Base-by-base conservation (phyloP, 1,139 yeast species). In the Debaryomyces coudertii region DNA sequence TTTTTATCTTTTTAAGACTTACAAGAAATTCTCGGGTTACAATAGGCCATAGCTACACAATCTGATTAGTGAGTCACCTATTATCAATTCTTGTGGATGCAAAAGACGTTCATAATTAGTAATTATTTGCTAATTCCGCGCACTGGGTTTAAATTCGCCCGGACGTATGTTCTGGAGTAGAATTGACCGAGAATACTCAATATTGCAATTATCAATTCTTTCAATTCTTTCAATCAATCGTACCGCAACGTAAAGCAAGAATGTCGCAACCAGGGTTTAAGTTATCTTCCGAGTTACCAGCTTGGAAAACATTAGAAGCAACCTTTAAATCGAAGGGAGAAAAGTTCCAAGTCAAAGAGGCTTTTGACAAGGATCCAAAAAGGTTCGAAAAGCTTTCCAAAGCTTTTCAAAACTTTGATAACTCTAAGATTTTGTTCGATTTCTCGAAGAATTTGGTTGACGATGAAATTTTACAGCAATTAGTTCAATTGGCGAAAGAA, bases 361-460 rank as follows among this genome's bases (percentile, higher is more conserved):
- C 87, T 58, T 93, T 93, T 69, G 68, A 77, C 45, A 71, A 79
- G 55, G 97, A 93, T 68, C 70, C 88, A 14, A 62, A 79, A 52
- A 83, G 99, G 66, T 90, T 85, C 65, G 77, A 73, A 53, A 90
- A 89, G 69, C 83, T 76, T 62, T 80, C 95, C 55, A 82, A 82
- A 66, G 83, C 88, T 47, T 90, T 90, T 68, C 73, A 76, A 60
- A 92, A 90, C 76, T 87, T 66, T 67, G 97, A 92, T 62, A 92
- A 87, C 39, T 86, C 96, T 44, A 77, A 90, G 73, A 87, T 93
- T 61, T 76, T 93, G 61, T 93, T 92, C 65, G 99, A 93, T 69
- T 93, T 85, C 79, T 89, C 97, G 60, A 93, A 93, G 79, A 93
- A 93, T 74, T 79, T 93, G 68, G 75, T 93, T 63, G 86, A 90